These are phyloP conservation scores for Escallonia herrerae DNA, from an alignment of 129 eudicot genomes.

Conservation along the genomic window DNA sequence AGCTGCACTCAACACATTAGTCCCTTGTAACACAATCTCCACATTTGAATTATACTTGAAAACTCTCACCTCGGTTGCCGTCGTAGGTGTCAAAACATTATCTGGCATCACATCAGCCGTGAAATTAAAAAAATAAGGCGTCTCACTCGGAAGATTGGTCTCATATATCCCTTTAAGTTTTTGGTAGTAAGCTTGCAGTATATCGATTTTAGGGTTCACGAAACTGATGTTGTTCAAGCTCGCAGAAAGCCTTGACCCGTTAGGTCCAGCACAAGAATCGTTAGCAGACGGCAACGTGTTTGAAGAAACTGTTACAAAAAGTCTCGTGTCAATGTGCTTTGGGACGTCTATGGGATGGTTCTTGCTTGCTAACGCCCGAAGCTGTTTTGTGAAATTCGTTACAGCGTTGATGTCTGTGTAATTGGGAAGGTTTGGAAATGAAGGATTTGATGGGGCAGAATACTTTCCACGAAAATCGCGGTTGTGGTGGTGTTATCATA, in stretches of 20 bases:
- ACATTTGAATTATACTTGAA: constrained; percentile 24
- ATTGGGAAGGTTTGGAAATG: constrained; percentile 30
- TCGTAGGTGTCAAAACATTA: constrained; percentile 19
- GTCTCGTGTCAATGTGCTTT: constrained; percentile 8
- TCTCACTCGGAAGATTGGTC: constrained; percentile 37
- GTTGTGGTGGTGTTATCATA: constrained; percentile 40
- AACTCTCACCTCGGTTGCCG: constrained; percentile 21
- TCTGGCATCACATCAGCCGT: constrained; percentile 27
- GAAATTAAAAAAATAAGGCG: constrained; percentile 41
- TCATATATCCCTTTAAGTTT: constrained; percentile 37
- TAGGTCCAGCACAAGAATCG: constrained; percentile 22
- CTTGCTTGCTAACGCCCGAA: constrained; percentile 28
- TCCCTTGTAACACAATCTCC: constrained; percentile 49
- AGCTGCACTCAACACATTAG: constrained; percentile 27
- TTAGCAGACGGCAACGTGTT: constrained; percentile 23
- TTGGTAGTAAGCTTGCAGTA: constrained; percentile 33
- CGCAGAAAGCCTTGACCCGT: constrained; percentile 21
- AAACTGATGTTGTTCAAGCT: constrained; percentile 46
- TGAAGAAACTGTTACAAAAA: constrained; percentile 27
- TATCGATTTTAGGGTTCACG: constrained; percentile 24
- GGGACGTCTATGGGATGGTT: constrained; percentile 47
- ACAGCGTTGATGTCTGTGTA: constrained; percentile 27
- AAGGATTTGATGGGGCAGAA: constrained; percentile 13
- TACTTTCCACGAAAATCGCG: constrained; percentile 27
- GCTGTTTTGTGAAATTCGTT: constrained; percentile 15